Percentiles rank a stretch among this genome's conserved stretches.
Evolutionary conservation across 768 basidiomycete genomes (phyloP).

Genomic region (Tylopilus cervinicoccineus): DNA sequence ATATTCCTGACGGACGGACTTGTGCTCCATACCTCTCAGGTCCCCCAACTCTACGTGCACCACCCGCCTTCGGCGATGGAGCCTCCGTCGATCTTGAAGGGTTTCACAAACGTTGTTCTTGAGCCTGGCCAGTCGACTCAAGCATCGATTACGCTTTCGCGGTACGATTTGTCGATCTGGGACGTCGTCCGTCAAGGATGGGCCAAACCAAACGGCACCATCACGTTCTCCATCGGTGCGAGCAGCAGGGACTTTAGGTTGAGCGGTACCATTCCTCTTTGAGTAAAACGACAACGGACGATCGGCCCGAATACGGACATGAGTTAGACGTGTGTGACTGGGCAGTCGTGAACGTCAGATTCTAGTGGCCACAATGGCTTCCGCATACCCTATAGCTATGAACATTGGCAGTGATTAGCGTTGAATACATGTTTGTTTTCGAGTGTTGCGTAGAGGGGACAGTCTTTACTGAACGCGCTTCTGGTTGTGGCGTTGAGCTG

Average conservation of each 20-base stretch:
- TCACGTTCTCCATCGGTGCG: slow-evolving; percentile 60
- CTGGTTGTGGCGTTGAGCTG: too few relatives aligned
- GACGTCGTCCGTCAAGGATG: slow-evolving; percentile 71
- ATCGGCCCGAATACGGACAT: not conserved
- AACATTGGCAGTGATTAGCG: not conserved
- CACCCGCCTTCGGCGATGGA: slow-evolving; percentile 60
- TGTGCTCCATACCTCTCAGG: slow-evolving; percentile 33
- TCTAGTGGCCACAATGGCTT: not conserved
- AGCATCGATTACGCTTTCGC: slow-evolving; percentile 56
- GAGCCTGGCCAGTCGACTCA: slow-evolving; percentile 41
- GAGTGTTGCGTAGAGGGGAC: too few relatives aligned
- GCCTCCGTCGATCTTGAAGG: slow-evolving; percentile 67
- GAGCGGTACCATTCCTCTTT: slow-evolving; percentile 35
- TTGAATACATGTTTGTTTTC: too few relatives aligned
- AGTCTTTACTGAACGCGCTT: too few relatives aligned
- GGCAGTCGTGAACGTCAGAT: too few relatives aligned
- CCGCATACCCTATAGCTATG: not conserved
- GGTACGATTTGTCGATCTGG: slow-evolving; percentile 75
- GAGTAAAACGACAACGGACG: not conserved
- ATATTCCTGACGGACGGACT: not conserved
- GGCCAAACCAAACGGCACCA: slow-evolving; percentile 61
- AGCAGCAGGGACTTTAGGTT: slow-evolving; percentile 64
- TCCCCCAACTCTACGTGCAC: slow-evolving; percentile 73
- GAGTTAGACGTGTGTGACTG: not conserved
- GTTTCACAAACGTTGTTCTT: slow-evolving; percentile 60